Percentiles rank a stretch among this genome's conserved stretches.
Conservation (phyloP, 225 moss, liverwort and hornwort genomes). For the Lunularia cruciata region DNA sequence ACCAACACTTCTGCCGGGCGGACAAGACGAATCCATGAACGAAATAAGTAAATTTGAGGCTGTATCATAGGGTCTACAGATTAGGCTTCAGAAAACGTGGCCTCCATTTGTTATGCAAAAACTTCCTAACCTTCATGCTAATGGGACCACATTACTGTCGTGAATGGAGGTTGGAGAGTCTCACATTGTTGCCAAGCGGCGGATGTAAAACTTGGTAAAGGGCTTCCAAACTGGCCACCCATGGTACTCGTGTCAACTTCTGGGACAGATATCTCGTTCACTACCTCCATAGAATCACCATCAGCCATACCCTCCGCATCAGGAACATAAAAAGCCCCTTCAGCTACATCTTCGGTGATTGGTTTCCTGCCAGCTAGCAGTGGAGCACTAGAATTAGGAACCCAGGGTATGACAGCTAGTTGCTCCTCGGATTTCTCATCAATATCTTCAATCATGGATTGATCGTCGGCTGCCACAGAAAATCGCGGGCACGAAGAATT, state of each 20-base stretch:
- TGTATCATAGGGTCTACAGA: neutral
- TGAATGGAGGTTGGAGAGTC: conserved; percentile 28
- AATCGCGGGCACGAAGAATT: conserved; percentile 47
- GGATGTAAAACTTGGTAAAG: conserved; percentile 29
- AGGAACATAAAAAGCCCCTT: neutral
- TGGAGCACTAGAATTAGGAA: conserved; percentile 33
- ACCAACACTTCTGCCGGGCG: too few relatives aligned
- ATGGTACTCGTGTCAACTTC: conserved; percentile 16
- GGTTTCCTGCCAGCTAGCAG: conserved; percentile 13
- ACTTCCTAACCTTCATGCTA: too few relatives aligned
- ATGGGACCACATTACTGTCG: conserved; percentile 42
- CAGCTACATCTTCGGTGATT: conserved; percentile 32
- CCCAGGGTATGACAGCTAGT: conserved; percentile 46
- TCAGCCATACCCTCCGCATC: conserved; percentile 34
- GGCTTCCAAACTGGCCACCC: conserved; percentile 31
- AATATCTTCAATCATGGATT: conserved; percentile 38
- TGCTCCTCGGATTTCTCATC: conserved; percentile 34
- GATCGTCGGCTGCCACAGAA: conserved; percentile 27
- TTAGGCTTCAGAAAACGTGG: neutral
- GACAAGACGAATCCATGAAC: neutral
- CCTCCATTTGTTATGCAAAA: too few relatives aligned
- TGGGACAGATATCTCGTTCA: conserved; percentile 17
- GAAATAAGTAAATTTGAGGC: neutral
- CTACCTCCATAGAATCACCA: conserved; percentile 41
- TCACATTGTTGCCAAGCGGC: conserved; percentile 41